phyloP scores from a whole-genome alignment of 1,284 basidiomycete species.

The Inonotus obliquus region DNA sequence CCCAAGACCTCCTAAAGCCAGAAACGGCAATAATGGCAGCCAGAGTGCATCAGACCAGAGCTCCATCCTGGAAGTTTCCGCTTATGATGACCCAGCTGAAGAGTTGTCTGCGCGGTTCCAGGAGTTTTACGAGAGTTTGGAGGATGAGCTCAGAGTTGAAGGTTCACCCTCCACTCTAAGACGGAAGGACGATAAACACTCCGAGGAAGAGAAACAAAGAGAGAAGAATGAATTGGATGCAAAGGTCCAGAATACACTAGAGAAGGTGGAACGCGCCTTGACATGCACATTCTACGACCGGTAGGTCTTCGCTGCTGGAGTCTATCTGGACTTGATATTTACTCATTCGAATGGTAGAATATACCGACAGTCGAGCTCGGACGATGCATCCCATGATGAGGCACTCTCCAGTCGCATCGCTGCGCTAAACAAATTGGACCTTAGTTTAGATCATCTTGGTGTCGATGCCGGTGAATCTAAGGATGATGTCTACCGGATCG shows the following conservation, averaged over 20 bases:
- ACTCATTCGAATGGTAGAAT: conserved; percentile 38
- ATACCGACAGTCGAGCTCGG: conserved; percentile 62
- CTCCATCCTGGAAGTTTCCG: conserved; percentile 28
- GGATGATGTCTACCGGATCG: conserved; percentile 58
- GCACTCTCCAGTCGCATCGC: conserved; percentile 84
- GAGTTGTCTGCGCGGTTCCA: conserved; percentile 61
- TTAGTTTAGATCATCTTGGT: conserved; percentile 83
- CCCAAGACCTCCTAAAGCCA: conserved; percentile 29
- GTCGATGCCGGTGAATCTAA: conserved; percentile 57
- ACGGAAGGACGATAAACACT: conserved; percentile 26
- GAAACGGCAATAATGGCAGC: not conserved
- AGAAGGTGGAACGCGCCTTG: conserved; percentile 66
- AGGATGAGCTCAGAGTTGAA: conserved; percentile 43
- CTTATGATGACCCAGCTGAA: conserved; percentile 41
- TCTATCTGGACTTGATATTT: conserved; percentile 20
- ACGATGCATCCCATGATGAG: conserved; percentile 84
- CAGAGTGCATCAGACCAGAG: conserved; percentile 9
- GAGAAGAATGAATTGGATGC: conserved; percentile 33
- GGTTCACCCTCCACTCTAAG: conserved; percentile 25
- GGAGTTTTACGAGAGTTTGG: conserved; percentile 64
- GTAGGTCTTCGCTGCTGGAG: conserved; percentile 37
- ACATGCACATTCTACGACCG: conserved; percentile 71
- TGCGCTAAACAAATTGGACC: conserved; percentile 85
- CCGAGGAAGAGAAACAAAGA: conserved; percentile 31
- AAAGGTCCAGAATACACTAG: conserved; percentile 53